Evolutionary conservation across 1,139 yeast species (phyloP), one percentile per base, ranked within the genome.

Genomic region (Yamadazyma taylorii): DNA sequence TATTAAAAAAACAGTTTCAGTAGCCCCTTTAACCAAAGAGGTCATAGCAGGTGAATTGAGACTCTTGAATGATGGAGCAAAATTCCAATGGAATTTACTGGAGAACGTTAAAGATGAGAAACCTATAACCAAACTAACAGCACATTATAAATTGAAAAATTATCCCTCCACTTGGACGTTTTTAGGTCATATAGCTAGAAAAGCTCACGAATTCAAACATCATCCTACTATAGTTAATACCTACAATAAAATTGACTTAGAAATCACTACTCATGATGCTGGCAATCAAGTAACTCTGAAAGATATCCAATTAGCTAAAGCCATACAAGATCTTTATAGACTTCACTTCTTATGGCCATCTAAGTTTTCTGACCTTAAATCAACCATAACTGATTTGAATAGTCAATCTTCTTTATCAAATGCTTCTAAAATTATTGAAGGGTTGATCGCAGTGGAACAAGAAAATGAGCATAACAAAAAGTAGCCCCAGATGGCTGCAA

Each of bases 201-300:
- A 78, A 32, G 73, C 88, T 1, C 85, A 84, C 52, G 50, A 64
- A 1, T 60, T 66, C 51, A 82, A 79, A 19, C 95, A 87, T 51
- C 96, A 87, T 54, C 95, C 95, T 0, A 78, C 79, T 0, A 78
- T 84, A 4, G 65, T 65, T 1, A 82, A 82, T 2, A 71, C 79
- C 0, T 86, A 85, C 52, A 85, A 80, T 48, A 60, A 64, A 30
- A 87, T 85, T 0, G 64, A 66, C 11, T 49, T 86, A 3, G 66
- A 69, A 22, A 58, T 85, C 30, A 76, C 83, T 3, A 86, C 95
- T 0, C 95, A 86, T 52, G 95, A 86, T 51, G 64, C 69, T 0
- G 68, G 63, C 0, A 69, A 69, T 29, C 74, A 75, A 4, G 55
- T 86, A 12, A 75, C 86, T 4, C 70, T 72, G 13, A 53, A 71